Evolutionary conservation across 768 basidiomycete genomes (phyloP), one percentile per base, ranked within the genome.

Genomic region (Jaapia argillacea): DNA sequence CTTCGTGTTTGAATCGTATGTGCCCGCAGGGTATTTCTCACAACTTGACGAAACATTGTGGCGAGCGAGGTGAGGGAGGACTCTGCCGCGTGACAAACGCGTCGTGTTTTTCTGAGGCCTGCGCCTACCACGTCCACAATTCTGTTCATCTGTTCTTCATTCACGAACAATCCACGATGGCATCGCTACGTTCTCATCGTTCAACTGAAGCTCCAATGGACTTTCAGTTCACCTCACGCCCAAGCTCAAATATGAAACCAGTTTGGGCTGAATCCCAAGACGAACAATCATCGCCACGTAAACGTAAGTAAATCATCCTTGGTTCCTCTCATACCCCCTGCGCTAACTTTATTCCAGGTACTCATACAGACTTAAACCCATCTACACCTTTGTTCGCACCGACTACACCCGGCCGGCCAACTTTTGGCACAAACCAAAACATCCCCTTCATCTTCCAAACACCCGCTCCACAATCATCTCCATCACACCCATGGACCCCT

Each of bases 181-280:
- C n/a, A n/a, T 25, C 36, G 20, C 48, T 45, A 36, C 52, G 55
- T 42, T 42, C 53, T 42, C 58, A 65, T 43, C 72, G 81, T 52
- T 83, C 81, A 10, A 85, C 68, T 40, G 88, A 89, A 56, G 84
- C 81, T 3, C 88, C 88, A 3, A 91, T 91, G 88, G 87, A 91
- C 61, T 91, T 79, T 61, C 78, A 89, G 58, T 89, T 81, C 67
- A 89, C 86, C 6, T 77, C 79, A 51, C 72, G 85, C 21, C 71
- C 75, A 13, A 72, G 58, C 48, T 67, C 57, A 43, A 57, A 61
- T 27, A 62, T 69, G 44, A 75, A 67, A 55, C 76, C 80, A 2
- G 74, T 70, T 2, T 85, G 83, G 84, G 73, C 71, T 21, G 14
- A 21, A 10, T 22, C 56, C 14, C 45, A 55, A 20, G 44, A 48